A percentile compares a stretch with the other conserved stretches of the same genome.
phyloP scores from a whole-genome alignment of 768 basidiomycete species.

The Suillus subalutaceus region DNA sequence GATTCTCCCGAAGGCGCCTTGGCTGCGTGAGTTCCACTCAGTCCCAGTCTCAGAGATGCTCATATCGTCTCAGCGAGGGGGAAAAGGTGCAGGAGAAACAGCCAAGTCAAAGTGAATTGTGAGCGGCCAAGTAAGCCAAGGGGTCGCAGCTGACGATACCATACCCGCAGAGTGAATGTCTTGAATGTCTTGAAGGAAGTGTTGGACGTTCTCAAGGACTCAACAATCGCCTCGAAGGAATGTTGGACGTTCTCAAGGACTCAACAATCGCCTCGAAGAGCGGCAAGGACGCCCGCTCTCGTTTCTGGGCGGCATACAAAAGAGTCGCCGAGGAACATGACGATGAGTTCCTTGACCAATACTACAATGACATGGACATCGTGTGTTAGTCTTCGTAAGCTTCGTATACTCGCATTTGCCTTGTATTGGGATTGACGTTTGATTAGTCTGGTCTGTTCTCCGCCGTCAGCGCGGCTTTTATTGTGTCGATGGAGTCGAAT shows the following conservation, averaged over 20 bases:
- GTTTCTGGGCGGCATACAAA: conserved; percentile 17
- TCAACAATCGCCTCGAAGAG: neutral
- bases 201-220: neutral
- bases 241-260: neutral
- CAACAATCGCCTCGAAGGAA: neutral
- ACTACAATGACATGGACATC: conserved; percentile 20
- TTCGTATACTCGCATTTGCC: neutral
- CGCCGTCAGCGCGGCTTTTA: conserved; percentile 15
- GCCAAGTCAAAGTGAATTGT: too few relatives aligned
- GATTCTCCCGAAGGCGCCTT: too few relatives aligned
- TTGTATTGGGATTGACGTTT: neutral
- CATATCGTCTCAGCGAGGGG: too few relatives aligned
- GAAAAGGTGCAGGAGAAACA: too few relatives aligned
- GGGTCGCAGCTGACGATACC: neutral
- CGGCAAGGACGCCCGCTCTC: neutral
- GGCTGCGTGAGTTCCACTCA: too few relatives aligned
- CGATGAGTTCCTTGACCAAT: conserved; percentile 18
- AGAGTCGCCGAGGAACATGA: conserved; percentile 19
- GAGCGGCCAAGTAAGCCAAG: too few relatives aligned
- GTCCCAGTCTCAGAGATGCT: too few relatives aligned
- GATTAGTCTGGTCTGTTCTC: conserved; percentile 18
- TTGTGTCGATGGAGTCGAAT: conserved; percentile 12
- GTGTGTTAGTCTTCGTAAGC: conserved; percentile 25
- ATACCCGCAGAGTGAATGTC: neutral
- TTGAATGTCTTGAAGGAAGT: too few relatives aligned